phyloP scores from a whole-genome alignment of 1,284 basidiomycete genomes.

The Ganoderma lingzhi region DNA sequence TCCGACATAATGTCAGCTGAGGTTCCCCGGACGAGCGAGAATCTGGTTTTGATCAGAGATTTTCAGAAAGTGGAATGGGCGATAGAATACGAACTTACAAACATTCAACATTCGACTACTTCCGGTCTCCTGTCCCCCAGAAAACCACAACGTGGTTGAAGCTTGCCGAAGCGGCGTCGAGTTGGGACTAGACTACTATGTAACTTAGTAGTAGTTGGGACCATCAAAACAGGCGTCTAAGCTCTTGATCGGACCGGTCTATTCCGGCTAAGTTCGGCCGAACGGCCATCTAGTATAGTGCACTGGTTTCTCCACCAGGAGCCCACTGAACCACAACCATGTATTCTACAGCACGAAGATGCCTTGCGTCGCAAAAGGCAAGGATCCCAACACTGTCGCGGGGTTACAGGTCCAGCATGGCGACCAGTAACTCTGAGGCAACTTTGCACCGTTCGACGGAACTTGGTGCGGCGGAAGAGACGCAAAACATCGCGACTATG shows the following conservation, averaged over 20 bases:
- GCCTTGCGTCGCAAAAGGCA: neutral
- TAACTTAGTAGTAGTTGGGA: too few species aligned
- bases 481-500: conserved; percentile 64
- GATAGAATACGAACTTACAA: too few species aligned
- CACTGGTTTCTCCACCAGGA: too few species aligned
- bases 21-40: too few species aligned
- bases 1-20: too few species aligned
- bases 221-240: neutral
- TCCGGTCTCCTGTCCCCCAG: neutral
- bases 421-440: conserved; percentile 21
- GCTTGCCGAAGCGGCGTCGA: neutral
- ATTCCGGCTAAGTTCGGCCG: too few species aligned
- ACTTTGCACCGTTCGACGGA: conserved; percentile 35
- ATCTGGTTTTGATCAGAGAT: too few species aligned
- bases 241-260: neutral
- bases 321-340: conserved; percentile 1
- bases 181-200: neutral
- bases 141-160: too few species aligned
- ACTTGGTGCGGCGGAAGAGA: conserved; percentile 53
- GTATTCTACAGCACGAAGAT: neutral
- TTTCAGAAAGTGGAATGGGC: too few species aligned
- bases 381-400: neutral
- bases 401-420: conserved; percentile 21
- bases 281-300: too few species aligned
- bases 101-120: neutral